Percentiles rank a stretch among this genome's conserved stretches.
Evolutionary conservation across 108 stramenopile species (phyloP).

Genomic region (Tribonema minus): DNA sequence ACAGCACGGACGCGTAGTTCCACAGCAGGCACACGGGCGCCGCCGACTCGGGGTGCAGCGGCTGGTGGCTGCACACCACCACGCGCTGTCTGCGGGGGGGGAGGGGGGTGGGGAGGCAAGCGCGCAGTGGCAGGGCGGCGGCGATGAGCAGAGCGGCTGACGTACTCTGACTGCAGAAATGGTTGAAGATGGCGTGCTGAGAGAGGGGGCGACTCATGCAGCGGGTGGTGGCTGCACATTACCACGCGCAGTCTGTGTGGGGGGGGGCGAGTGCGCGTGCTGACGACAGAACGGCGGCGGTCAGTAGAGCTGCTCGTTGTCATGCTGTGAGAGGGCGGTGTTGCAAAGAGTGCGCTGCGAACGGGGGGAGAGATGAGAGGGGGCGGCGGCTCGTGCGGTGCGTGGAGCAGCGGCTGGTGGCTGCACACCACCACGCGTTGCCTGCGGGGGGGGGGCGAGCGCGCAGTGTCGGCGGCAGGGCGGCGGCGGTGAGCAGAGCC

Average conservation of each 20-base stretch:
- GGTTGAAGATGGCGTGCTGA: too few relatives aligned
- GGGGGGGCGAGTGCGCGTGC: too few relatives aligned
- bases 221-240: background rate
- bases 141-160: background rate
- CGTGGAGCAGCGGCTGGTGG: slow-evolving; percentile 14
- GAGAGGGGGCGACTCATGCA: too few relatives aligned
- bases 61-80: slow-evolving; percentile 7
- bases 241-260: background rate
- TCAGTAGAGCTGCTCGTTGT: too few relatives aligned
- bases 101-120: background rate
- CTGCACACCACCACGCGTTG: slow-evolving; percentile 6
- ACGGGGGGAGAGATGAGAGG: too few relatives aligned
- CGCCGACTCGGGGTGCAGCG: background rate
- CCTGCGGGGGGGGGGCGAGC: background rate
- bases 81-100: background rate
- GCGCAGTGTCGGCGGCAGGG: background rate
- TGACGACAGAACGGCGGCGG: too few relatives aligned
- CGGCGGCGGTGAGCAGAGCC: background rate
- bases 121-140: background rate
- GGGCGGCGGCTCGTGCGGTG: background rate
- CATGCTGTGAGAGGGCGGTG: too few relatives aligned
- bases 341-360: too few relatives aligned
- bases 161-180: too few relatives aligned
- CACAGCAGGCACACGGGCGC: slow-evolving; percentile 6
- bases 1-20: slow-evolving; percentile 21